Base-by-base conservation (phyloP, 805 yeast genomes). In the Candida germanica region DNA sequence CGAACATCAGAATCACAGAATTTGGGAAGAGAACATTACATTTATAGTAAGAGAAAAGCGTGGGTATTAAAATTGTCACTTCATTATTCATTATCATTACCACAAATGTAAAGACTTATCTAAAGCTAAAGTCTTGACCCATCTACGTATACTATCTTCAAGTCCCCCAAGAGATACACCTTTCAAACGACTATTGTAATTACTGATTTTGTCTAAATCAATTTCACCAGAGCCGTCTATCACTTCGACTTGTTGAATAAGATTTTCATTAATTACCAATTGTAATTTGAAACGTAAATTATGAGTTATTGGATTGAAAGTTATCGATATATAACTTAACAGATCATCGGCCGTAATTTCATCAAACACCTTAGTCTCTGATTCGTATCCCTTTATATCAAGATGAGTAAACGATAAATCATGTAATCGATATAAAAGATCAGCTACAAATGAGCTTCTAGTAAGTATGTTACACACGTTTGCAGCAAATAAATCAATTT, bases 401-500 rank as follows among this genome's bases (percentile, higher is more conserved):
- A 32, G 19, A 25, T 32, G 31, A 12, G 8, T n/a, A n/a, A 28
- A 34, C 3, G 32, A 15, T 23, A 27, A 28, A 16, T 20, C 26
- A 15, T 27, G 37, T 15, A 34, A 12, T 14, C 22, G 26, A 20
- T 27, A 28, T 24, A 34, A 12, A 11, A 34, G 12, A 14, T 34
- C 37, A 3, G 37, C 27, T 6, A 34, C 21, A 23, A 34, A 34
- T 3, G 21, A n/a, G 14, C 27, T 16, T 22, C 40, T 31, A 7
- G 53, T 43, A 27, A 65, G 46, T 26, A 37, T 43, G 6, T 26
- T 39, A 19, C 64, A 49, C 4, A 64, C 51, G 7, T 27, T 31
- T 8, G 32, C 36, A 6, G 50, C 61, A 41, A 64, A 62, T 6
- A 14, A 3, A 16, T 17, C 21, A 13, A 36, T 27, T 14, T 36